Percentiles rank a stretch among this genome's conserved stretches.
These are phyloP conservation scores for Zangia roseola DNA, from an alignment of 768 basidiomycete species.

Conservation along the genomic window DNA sequence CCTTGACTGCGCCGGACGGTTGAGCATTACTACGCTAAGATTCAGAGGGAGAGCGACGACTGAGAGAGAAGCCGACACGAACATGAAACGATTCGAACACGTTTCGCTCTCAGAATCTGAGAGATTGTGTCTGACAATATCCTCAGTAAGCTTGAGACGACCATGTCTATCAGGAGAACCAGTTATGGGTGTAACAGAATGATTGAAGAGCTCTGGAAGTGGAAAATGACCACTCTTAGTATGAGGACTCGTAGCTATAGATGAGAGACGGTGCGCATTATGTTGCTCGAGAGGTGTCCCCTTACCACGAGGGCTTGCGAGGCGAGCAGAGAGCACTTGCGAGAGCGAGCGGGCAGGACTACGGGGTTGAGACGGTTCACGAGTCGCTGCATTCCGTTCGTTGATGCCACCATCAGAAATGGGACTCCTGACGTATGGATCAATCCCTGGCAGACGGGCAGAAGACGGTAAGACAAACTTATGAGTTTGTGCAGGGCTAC, in stretches of 20 bases:
- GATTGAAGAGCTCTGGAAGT: slow-evolving; percentile 10
- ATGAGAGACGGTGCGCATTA: not conserved
- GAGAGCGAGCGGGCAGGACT: not conserved
- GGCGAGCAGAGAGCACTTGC: not conserved
- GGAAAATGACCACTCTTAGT: not conserved
- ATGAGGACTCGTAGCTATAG: not conserved
- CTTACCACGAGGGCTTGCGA: not conserved
- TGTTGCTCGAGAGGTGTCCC: slow-evolving; percentile 3
- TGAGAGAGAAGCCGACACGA: not conserved
- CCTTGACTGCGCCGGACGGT: not conserved
- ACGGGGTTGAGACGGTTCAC: not conserved
- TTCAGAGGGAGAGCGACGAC: slow-evolving; percentile 9
- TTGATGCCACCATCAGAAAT: not conserved
- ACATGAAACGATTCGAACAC: slow-evolving; percentile 2
- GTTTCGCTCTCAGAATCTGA: slow-evolving; percentile 4
- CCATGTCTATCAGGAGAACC: not conserved
- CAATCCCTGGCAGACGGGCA: not conserved
- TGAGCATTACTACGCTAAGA: slow-evolving; percentile 3
- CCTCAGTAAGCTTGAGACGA: not conserved
- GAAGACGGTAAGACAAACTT: slow-evolving; percentile 7
- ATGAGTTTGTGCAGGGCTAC: not conserved
- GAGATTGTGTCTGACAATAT: not conserved
- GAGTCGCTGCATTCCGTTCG: not conserved
- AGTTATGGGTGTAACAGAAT: not conserved
- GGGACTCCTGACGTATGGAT: slow-evolving; percentile 2